Conservation (phyloP, 1,139 yeast species). For the Groenewaldozyma sp. region DNA sequence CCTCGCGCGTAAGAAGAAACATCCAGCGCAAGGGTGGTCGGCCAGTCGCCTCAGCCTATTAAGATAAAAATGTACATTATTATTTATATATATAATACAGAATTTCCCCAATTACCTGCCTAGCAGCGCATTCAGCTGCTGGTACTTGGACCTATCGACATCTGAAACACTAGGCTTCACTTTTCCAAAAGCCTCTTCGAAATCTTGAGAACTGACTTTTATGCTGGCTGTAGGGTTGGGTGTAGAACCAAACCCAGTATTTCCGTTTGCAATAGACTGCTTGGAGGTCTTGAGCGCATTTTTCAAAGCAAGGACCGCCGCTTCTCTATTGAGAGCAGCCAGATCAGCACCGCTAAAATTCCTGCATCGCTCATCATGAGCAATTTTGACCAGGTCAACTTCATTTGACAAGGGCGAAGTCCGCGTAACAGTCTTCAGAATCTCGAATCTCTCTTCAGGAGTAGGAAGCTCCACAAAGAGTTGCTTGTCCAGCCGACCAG, state of each 20-base stretch:
- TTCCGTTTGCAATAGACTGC: slow-evolving; percentile 27
- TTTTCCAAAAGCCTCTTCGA: slow-evolving; percentile 56
- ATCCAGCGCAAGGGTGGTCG: slow-evolving; percentile 11
- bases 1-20: slow-evolving; percentile 53
- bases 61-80: neutral
- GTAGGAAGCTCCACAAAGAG: slow-evolving; percentile 84
- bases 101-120: slow-evolving; percentile 5
- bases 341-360: slow-evolving; percentile 96
- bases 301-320: slow-evolving; percentile 82
- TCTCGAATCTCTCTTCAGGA: slow-evolving; percentile 67
- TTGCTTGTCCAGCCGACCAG: slow-evolving; percentile 92
- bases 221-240: slow-evolving; percentile 24
- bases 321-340: slow-evolving; percentile 84
- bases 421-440: slow-evolving; percentile 63
- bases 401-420: slow-evolving; percentile 63
- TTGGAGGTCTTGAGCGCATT: slow-evolving; percentile 29
- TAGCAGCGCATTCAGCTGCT: slow-evolving; percentile 25
- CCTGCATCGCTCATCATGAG: slow-evolving; percentile 69
- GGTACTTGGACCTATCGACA: slow-evolving; percentile 70
- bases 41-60: neutral
- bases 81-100: neutral
- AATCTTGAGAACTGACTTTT: slow-evolving; percentile 50
- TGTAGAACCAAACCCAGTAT: no score
- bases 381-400: slow-evolving; percentile 54
- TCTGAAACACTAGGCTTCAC: slow-evolving; percentile 91